These are phyloP conservation scores for Aureobasidium uvarum DNA, from an alignment of 2,329 filamentous ascomycete species.

Conservation along the genomic window DNA sequence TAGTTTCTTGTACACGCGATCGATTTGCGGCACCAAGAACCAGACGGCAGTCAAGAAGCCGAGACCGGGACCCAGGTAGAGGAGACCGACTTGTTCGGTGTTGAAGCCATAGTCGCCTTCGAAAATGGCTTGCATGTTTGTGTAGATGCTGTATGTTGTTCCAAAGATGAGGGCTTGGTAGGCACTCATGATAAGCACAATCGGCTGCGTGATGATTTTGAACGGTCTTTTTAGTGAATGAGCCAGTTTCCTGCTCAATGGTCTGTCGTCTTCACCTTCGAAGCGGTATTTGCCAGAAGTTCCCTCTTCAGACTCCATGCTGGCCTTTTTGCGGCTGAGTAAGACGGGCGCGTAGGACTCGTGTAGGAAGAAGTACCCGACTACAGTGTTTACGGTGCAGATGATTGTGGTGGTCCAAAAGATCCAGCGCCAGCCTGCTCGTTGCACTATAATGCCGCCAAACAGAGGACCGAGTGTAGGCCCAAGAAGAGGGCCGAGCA, in stretches of 20 bases:
- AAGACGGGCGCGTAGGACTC: constrained; percentile 49
- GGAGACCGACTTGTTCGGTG: constrained; percentile 48
- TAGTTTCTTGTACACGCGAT: constrained; percentile 49
- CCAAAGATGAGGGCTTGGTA: constrained; percentile 51
- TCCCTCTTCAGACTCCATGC: constrained; percentile 38
- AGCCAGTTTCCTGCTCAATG: constrained; percentile 40
- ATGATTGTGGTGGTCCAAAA: constrained; percentile 51
- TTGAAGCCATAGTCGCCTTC: constrained; percentile 45
- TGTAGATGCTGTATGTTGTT: constrained; percentile 51
- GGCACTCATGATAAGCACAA: constrained; percentile 47
- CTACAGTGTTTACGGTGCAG: constrained; percentile 44
- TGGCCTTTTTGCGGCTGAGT: constrained; percentile 39
- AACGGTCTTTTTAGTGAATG: constrained; percentile 44
- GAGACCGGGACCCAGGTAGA: constrained; percentile 48
- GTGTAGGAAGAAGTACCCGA: constrained; percentile 46
- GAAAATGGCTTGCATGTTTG: constrained; percentile 51
- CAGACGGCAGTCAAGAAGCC: constrained; percentile 48
- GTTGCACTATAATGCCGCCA: constrained; percentile 47
- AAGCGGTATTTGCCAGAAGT: constrained; percentile 41
- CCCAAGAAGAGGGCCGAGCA: constrained; percentile 47
- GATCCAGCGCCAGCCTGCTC: constrained; percentile 50
- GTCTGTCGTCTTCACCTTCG: constrained; percentile 45
- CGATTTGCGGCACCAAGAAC: constrained; percentile 50
- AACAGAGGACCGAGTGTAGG: constrained; percentile 46
- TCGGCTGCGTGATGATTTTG: constrained; percentile 47